These are phyloP conservation scores for Suhomyces emberorum DNA, from an alignment of 805 yeast genomes.

Conservation along the genomic window DNA sequence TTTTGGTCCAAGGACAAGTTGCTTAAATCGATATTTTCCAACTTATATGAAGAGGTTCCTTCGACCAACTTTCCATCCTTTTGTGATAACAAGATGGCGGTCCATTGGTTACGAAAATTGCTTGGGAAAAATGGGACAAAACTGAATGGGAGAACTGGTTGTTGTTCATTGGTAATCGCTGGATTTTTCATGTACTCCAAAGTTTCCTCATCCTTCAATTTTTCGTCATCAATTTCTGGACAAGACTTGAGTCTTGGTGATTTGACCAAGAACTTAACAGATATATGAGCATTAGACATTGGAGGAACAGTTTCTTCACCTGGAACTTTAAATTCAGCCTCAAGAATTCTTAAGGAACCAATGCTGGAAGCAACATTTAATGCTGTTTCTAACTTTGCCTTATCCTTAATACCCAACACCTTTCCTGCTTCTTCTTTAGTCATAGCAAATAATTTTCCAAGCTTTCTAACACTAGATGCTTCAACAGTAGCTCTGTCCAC, in stretches of 20 bases:
- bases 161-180: constrained; percentile 55
- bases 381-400: constrained; percentile 44
- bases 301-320: constrained; percentile 75
- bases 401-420: constrained; percentile 53
- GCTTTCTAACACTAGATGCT: constrained; percentile 47
- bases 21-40: constrained; percentile 50
- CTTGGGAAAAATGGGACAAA: constrained; percentile 77
- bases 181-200: constrained; percentile 74
- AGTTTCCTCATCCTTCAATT: constrained; percentile 55
- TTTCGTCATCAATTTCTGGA: constrained; percentile 41
- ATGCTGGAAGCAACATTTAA: constrained; percentile 57
- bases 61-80: constrained; percentile 80
- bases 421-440: constrained; percentile 53
- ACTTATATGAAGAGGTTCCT: constrained; percentile 45
- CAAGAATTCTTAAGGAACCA: constrained; percentile 65
- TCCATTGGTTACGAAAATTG: constrained; percentile 50
- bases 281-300: constrained; percentile 65
- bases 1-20: constrained; percentile 55
- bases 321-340: constrained; percentile 77
- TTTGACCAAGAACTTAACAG: constrained; percentile 68
- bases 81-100: constrained; percentile 65
- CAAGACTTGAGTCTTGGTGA: constrained; percentile 67
- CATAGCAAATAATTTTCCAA: constrained; percentile 67
- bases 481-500: constrained; percentile 50
- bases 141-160: constrained; percentile 66